These are phyloP conservation scores for Arabidopsis hybrid DNA, from an alignment of 441 rosid species.

Conservation along the genomic window DNA sequence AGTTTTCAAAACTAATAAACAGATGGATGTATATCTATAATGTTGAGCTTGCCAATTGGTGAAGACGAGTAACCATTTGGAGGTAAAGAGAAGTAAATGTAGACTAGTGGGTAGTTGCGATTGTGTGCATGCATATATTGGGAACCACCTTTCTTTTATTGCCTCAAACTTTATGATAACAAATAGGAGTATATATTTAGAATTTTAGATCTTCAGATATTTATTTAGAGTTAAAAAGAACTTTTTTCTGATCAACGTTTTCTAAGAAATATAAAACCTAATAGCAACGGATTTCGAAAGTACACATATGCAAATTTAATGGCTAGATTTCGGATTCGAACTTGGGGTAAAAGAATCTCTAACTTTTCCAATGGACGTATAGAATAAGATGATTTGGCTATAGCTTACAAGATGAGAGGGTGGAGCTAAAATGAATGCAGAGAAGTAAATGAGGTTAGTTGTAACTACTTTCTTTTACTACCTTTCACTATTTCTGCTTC, in stretches of 20 bases:
- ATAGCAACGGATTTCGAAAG: too few species aligned
- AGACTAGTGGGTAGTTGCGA: constrained; percentile 13
- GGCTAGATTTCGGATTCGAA: too few species aligned
- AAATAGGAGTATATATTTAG: too few species aligned
- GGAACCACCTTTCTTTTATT: constrained; percentile 22
- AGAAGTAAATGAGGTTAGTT: constrained; percentile 35
- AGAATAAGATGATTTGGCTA: neutral
- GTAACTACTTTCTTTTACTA: constrained; percentile 29
- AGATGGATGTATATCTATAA: neutral
- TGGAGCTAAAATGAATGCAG: constrained; percentile 26
- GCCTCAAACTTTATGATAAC: constrained; percentile 10
- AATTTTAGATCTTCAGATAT: neutral
- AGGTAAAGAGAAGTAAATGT: constrained; percentile 30
- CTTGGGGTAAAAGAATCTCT: too few species aligned
- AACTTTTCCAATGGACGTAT: too few species aligned
- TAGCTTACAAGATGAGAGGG: neutral
- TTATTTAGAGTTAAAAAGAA: neutral
- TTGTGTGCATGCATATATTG: constrained; percentile 27
- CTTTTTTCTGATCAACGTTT: too few species aligned
- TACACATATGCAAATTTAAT: too few species aligned
- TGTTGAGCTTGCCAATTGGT: constrained; percentile 26
- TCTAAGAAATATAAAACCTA: too few species aligned
- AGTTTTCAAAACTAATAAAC: neutral
- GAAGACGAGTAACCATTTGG: neutral
- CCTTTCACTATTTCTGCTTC: neutral